phyloP scores from a whole-genome alignment of 345 rosid genomes.

The Leavenworthia alabamica region DNA sequence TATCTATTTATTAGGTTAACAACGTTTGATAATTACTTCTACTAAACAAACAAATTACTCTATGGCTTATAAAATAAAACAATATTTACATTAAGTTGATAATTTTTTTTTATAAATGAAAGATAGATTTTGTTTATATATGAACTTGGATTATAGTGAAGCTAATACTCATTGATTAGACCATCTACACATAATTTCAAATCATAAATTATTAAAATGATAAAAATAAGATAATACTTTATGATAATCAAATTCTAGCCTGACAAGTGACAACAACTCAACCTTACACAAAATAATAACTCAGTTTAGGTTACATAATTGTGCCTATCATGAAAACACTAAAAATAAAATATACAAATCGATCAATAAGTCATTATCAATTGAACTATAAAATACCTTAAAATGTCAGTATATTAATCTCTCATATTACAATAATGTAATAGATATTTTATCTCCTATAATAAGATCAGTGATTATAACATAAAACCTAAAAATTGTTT shows the following conservation, averaged over 20 bases:
- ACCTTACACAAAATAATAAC: conserved; percentile 11
- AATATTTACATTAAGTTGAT: background rate
- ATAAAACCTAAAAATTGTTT: too few species aligned
- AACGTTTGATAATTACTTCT: background rate
- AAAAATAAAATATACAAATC: too few species aligned
- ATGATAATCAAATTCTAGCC: conserved; percentile 11
- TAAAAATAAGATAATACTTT: conserved; percentile 14
- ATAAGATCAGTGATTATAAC: too few species aligned
- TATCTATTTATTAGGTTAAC: background rate
- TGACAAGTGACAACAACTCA: conserved; percentile 26
- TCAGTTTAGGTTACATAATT: background rate
- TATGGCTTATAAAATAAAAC: background rate
- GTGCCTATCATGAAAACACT: background rate
- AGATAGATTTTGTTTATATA: conserved; percentile 23
- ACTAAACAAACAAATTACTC: background rate
- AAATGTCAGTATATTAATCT: too few species aligned
- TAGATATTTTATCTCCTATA: too few species aligned
- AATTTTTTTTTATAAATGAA: background rate
- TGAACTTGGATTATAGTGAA: conserved; percentile 17
- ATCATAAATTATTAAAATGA: conserved; percentile 1
- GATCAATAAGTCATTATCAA: too few species aligned
- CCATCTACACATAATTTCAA: conserved; percentile 7
- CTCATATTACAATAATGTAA: too few species aligned
- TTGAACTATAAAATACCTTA: too few species aligned
- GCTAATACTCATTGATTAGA: conserved; percentile 8